phyloP scores from a whole-genome alignment of 2,329 filamentous ascomycete genomes.

The Davidsoniella virescens region DNA sequence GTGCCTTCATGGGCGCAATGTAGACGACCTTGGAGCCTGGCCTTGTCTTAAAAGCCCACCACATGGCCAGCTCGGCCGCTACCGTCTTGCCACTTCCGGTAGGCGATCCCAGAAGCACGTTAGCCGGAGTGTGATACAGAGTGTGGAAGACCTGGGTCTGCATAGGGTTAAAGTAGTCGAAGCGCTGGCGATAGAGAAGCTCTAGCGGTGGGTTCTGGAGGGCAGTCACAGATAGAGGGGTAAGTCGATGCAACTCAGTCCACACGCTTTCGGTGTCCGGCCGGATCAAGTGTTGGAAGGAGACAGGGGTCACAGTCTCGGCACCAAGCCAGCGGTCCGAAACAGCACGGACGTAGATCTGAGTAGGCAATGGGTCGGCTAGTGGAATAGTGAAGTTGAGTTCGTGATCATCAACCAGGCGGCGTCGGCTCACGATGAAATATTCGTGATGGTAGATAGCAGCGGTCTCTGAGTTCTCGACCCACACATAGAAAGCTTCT shows the following conservation, averaged over 20 bases:
- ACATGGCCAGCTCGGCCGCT: conserved; percentile 92
- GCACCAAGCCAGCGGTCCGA: conserved; percentile 95
- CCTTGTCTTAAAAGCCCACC: conserved; percentile 94
- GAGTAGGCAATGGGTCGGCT: conserved; percentile 78
- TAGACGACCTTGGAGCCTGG: conserved; percentile 97
- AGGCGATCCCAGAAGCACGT: conserved; percentile 86
- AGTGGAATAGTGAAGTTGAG: conserved; percentile 95
- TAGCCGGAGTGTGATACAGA: conserved; percentile 79
- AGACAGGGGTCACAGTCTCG: conserved; percentile 87
- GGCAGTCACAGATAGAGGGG: conserved; percentile 73
- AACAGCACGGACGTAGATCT: conserved; percentile 89
- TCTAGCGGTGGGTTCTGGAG: conserved; percentile 77
- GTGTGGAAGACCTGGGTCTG: conserved; percentile 98
- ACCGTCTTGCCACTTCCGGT: conserved; percentile 97
- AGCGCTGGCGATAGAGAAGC: conserved; percentile 73
- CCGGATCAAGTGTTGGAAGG: conserved; percentile 93
- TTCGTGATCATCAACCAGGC: conserved; percentile 91
- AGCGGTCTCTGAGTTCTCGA: conserved; percentile 92
- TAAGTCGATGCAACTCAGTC: conserved; percentile 80
- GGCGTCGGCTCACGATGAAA: conserved; percentile 80
- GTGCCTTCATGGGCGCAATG: conserved; percentile 97
- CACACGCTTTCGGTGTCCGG: conserved; percentile 97
- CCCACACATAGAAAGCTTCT: conserved; percentile 97
- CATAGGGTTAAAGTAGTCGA: conserved; percentile 98
- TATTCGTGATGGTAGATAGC: conserved; percentile 97